Conservation (phyloP, 768 basidiomycete genomes). For the Suillus spraguei region DNA sequence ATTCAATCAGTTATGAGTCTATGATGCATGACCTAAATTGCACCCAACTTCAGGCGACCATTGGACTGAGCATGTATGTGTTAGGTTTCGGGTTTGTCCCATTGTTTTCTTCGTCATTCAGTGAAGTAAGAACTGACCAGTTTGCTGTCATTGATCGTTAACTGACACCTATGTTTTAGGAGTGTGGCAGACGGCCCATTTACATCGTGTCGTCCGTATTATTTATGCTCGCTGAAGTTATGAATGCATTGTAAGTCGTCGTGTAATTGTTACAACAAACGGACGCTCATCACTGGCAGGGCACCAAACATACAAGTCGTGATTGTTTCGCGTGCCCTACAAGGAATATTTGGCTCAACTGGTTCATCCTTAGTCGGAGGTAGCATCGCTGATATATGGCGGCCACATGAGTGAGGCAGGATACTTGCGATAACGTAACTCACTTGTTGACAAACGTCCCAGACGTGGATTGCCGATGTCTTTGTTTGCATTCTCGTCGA, state of each 20-base stretch:
- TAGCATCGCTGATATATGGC: constrained; percentile 71
- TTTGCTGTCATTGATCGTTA: neutral
- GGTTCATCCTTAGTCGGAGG: constrained; percentile 71
- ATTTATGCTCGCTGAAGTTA: constrained; percentile 53
- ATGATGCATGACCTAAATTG: constrained; percentile 50
- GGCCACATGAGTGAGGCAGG: constrained; percentile 52
- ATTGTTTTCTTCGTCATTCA: constrained; percentile 61
- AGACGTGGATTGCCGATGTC: constrained; percentile 64
- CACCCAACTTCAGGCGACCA: constrained; percentile 42
- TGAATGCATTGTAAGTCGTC: constrained; percentile 22
- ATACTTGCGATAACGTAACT: neutral
- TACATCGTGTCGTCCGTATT: constrained; percentile 52
- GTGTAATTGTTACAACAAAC: neutral
- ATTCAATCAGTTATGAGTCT: constrained; percentile 51
- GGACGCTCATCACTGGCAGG: constrained; percentile 20
- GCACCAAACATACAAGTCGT: constrained; percentile 54
- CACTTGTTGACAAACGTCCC: constrained; percentile 1
- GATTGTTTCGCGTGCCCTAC: constrained; percentile 57
- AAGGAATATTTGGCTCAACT: constrained; percentile 65
- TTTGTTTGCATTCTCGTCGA: constrained; percentile 58
- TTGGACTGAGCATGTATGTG: constrained; percentile 50
- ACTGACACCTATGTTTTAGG: constrained; percentile 34
- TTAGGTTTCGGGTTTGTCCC: constrained; percentile 62
- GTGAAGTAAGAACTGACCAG: constrained; percentile 42
- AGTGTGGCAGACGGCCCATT: constrained; percentile 61